Evolutionary conservation across 2,329 filamentous ascomycete genomes (phyloP), one percentile per base, ranked within the genome.

Genomic region (Ceratocystis cacaofunesta): DNA sequence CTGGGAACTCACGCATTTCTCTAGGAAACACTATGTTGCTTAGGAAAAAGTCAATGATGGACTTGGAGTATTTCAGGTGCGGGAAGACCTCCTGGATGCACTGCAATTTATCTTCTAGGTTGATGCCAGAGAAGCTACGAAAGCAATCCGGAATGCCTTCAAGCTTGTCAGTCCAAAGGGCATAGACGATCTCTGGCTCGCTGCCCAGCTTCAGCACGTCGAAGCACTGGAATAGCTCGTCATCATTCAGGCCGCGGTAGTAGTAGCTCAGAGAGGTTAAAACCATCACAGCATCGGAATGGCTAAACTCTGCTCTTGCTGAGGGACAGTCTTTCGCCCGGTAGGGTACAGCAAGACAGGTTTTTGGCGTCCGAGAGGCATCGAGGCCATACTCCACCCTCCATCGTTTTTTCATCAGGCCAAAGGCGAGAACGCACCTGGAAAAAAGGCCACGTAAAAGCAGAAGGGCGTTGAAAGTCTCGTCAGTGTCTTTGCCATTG

Each of bases 331-430:
- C 84, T 65, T 87, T 87, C 0, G 82, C 83, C 6, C 76, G 76
- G 68, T 79, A 88, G 0, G 84, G 85, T 0, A 88, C 82, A 0
- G 81, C 80, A 0, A 87, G 75, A 61, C 71, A 74, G 0, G 78
- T 81, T 0, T 66, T 61, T 0, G 77, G 78, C 0, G 69, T 68
- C 2, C 82, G 72, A 0, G 67, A 70, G 0, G 69, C 67, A 69
- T 84, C 78, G 0, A 82, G 74, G 0, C 86, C 85, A 66, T 85
- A 89, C 64, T 87, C 80, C 0, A 89, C 85, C 2, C 81, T 74
- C 82, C 83, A 89, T 1, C 85, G 75, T 69, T 88, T 88, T 12
- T 79, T 72, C 0, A 74, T 72, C 0, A 88, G 73, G 0, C 75
- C 75, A 66, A 85, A 86, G 0, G 69, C 69, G 0, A 89, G 69